These are phyloP conservation scores for Pyricularia sp. DNA, from an alignment of 2,329 filamentous ascomycete species.

Conservation along the genomic window DNA sequence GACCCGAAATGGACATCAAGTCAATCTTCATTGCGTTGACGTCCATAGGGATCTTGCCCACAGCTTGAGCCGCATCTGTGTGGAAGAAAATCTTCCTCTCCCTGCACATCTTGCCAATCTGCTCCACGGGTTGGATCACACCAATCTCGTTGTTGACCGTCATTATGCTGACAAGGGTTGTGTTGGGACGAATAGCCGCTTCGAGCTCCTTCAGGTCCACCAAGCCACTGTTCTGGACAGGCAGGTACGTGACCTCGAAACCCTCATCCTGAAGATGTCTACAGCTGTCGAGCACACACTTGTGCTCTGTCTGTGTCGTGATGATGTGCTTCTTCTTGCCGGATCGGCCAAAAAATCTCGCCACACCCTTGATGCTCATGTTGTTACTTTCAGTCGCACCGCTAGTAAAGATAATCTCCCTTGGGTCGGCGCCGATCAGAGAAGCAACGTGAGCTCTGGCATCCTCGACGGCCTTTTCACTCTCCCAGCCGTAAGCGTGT, in stretches of 20 bases:
- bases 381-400: constrained; percentile 98
- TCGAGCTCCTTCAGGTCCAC: constrained; percentile 74
- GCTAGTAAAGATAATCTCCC: constrained; percentile 98
- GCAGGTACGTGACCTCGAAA: constrained; percentile 92
- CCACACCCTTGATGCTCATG: constrained; percentile 98
- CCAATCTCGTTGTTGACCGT: constrained; percentile 99
- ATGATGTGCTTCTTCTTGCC: constrained; percentile 99
- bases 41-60: constrained; percentile 95
- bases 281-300: constrained; percentile 96
- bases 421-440: constrained; percentile 85
- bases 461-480: constrained; percentile 81
- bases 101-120: constrained; percentile 87
- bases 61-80: constrained; percentile 88
- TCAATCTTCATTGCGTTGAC: constrained; percentile 98
- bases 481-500: constrained; percentile 98
- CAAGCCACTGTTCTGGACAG: constrained; percentile 77
- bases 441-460: constrained; percentile 72
- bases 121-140: constrained; percentile 89
- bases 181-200: constrained; percentile 81
- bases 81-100: constrained; percentile 96
- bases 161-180: constrained; percentile 91
- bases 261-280: constrained; percentile 94
- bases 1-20: constrained; percentile 95
- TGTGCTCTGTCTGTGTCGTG: constrained; percentile 95
- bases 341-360: constrained; percentile 80